Percentiles rank a stretch among this genome's conserved stretches.
phyloP scores from a whole-genome alignment of 441 rosid species.

The Breynia disticha region DNA sequence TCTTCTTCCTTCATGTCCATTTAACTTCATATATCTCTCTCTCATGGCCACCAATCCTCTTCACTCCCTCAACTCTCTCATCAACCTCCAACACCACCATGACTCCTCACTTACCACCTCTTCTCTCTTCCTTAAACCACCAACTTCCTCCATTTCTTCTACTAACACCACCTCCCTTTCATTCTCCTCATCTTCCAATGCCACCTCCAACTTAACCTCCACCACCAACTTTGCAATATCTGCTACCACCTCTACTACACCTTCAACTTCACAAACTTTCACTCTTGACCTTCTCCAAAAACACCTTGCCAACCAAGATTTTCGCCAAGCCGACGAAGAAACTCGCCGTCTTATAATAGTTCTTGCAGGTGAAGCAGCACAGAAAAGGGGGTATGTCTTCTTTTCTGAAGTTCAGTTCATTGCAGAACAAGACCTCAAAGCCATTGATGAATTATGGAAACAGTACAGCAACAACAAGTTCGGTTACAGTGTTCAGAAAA shows the following conservation, averaged over 20 bases:
- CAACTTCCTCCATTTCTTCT: conserved; percentile 13
- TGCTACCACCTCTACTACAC: conserved; percentile 22
- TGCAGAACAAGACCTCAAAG: conserved; percentile 39
- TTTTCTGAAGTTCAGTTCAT: conserved; percentile 86
- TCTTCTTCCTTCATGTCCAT: neutral
- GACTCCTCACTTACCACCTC: conserved; percentile 16
- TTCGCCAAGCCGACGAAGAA: conserved; percentile 78
- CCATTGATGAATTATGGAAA: conserved; percentile 68
- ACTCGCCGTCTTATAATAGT: conserved; percentile 71
- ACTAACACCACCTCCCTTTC: conserved; percentile 20
- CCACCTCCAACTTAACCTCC: conserved; percentile 15
- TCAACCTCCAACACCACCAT: conserved; percentile 14
- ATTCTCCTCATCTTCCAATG: neutral
- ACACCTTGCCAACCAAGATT: conserved; percentile 54
- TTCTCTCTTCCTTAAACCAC: conserved; percentile 13
- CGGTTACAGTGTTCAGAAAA: conserved; percentile 75
- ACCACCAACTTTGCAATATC: conserved; percentile 3
- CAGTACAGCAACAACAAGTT: conserved; percentile 53
- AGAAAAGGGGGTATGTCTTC: conserved; percentile 78
- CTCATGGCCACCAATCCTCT: conserved; percentile 43
- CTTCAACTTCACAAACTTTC: conserved; percentile 37
- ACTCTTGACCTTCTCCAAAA: conserved; percentile 54
- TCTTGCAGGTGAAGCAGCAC: conserved; percentile 65
- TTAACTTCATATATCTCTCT: neutral
- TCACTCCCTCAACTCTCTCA: conserved; percentile 15